Evolutionary conservation across 2,329 filamentous ascomycete species (phyloP), one percentile per base, ranked within the genome.

Genomic region (Trichoderma guizhouense): DNA sequence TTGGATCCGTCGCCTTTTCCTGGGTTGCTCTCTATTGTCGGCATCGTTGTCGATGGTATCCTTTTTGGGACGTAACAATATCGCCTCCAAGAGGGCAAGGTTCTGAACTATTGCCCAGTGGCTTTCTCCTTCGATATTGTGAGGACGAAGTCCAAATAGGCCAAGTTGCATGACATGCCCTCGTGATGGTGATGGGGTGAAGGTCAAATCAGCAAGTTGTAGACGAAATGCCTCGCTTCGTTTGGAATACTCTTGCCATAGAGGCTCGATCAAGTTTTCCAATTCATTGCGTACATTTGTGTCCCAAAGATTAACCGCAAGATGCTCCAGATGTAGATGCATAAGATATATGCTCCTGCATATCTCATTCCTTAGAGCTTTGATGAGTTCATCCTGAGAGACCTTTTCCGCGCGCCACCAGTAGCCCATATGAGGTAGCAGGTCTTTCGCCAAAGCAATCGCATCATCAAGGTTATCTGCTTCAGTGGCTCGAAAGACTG

Each of bases 191-290:
- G 85, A 79, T 75, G 84, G 75, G 60, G 86, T 78, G 74, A 93
- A 92, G 0, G 86, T 83, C 30, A 98, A 79, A 76, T 98, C 93
- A 73, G 93, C 90, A n/a, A 97, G 82, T 74, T 94, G 92, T 12
- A 98, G 85, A 47, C 91, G 88, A 62, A 93, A 90, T 72, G 89
- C 89, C 62, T 92, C 90, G 43, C 89, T 85, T 73, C 94, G 88
- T 74, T 86, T 90, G 5, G 89, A 86, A 80, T 98, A 98, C 77
- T 98, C 95, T 9, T 83, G 83, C 83, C 91, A 92, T n/a, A 99
- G 82, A 5, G 87, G 85, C 58, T 94, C 91, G 39, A 90, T 79
- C 2, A 98, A 81, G n/a, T 88, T 87, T 74, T 91, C 88, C 7
- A 97, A 69, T 74, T 86, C 80, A 58, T 77, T 83, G 32, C 81